A percentile compares a stretch with the other conserved stretches of the same genome.
Evolutionary conservation across 345 rosid genomes (phyloP).

Genomic region (Cardamine resedifolia): DNA sequence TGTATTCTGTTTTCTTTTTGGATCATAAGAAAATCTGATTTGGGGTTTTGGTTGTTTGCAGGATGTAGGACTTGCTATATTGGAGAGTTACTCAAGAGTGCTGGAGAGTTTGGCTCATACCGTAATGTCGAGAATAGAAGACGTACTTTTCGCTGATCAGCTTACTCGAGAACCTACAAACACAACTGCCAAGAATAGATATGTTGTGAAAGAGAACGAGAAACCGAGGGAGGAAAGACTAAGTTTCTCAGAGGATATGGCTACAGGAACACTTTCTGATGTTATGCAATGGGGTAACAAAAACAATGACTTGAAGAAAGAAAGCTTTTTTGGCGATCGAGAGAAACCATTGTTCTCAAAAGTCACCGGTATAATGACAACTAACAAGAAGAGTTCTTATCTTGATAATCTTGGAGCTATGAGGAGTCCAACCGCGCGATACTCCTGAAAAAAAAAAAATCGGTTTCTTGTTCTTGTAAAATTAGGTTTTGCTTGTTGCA

Average conservation of each 20-base stretch:
- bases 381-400: constrained; percentile 56
- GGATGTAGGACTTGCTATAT: constrained; percentile 85
- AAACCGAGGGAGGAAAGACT: constrained; percentile 32
- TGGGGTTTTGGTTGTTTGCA: constrained; percentile 24
- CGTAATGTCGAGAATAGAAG: constrained; percentile 74
- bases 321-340: constrained; percentile 44
- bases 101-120: constrained; percentile 85
- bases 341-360: constrained; percentile 44
- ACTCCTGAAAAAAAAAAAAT: constrained; percentile 17
- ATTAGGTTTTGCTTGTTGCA: constrained; percentile 26
- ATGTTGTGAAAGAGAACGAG: constrained; percentile 20
- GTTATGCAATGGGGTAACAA: constrained; percentile 77
- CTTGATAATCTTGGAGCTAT: constrained; percentile 56
- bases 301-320: constrained; percentile 44
- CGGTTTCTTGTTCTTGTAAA: constrained; percentile 17
- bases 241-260: constrained; percentile 33
- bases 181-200: constrained; percentile 40
- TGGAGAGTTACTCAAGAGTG: constrained; percentile 86
- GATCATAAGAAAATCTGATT: background rate
- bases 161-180: constrained; percentile 55
- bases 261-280: constrained; percentile 58
- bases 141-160: constrained; percentile 68
- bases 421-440: constrained; percentile 72
- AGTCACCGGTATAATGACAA: constrained; percentile 42
- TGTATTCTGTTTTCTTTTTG: background rate